Conservation (phyloP, 352 stramenopile genomes). For the Phytophthora idaei region DNA sequence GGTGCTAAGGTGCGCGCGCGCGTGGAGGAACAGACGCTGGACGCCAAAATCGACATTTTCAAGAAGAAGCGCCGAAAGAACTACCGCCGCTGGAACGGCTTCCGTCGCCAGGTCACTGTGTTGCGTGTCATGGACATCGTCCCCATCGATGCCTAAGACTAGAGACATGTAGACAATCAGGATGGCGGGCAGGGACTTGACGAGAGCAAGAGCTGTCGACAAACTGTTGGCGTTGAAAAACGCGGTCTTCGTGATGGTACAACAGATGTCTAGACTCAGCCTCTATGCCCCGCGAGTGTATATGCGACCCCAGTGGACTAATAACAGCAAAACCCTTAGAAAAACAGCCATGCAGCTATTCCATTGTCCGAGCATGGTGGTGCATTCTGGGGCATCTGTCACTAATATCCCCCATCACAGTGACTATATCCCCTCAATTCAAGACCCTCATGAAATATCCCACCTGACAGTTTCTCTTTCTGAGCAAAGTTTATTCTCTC, state of each 20-base stretch:
- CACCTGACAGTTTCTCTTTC: not conserved
- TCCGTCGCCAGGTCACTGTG: constrained; percentile 85
- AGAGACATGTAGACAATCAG: constrained; percentile 4
- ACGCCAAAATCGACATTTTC: constrained; percentile 90
- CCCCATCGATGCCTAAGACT: constrained; percentile 46
- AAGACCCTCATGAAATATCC: constrained; percentile 6
- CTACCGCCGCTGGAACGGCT: constrained; percentile 89
- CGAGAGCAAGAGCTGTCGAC: constrained; percentile 5
- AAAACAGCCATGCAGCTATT: constrained; percentile 4
- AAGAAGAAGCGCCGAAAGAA: constrained; percentile 93
- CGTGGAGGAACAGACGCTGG: constrained; percentile 88
- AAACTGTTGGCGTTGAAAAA: not conserved
- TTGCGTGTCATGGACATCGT: constrained; percentile 85
- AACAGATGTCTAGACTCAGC: not conserved
- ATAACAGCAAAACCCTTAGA: constrained; percentile 23
- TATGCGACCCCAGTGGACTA: constrained; percentile 11
- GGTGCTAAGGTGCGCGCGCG: constrained; percentile 78
- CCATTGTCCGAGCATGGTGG: not conserved
- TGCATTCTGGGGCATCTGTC: not conserved
- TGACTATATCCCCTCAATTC: constrained; percentile 5
- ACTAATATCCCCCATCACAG: not conserved
- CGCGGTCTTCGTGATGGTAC: not conserved
- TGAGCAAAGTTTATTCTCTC: not conserved
- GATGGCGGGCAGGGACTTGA: not conserved
- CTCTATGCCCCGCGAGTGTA: not conserved